These are phyloP conservation scores for Termitomyces sp. DNA, from an alignment of 768 basidiomycete genomes.

Conservation along the genomic window DNA sequence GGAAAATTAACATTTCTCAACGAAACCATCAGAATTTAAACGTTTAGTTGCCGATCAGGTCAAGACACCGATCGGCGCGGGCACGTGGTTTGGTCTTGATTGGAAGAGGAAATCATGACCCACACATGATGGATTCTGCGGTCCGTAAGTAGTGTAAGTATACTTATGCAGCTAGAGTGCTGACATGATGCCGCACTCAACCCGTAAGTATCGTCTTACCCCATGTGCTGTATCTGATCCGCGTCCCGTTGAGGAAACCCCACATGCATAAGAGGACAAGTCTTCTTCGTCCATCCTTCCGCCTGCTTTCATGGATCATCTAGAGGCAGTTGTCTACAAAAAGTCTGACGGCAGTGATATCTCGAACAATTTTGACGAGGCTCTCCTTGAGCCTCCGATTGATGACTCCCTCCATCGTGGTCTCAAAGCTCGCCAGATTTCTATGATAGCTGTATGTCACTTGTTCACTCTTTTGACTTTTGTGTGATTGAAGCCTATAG, in stretches of 20 bases:
- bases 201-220: not conserved
- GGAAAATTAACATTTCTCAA: too few species aligned
- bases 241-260: not conserved
- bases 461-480: not conserved
- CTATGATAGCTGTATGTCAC: constrained; percentile 43
- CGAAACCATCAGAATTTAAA: too few species aligned
- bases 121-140: too few species aligned
- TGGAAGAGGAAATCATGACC: too few species aligned
- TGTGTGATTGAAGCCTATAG: constrained; percentile 13
- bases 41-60: too few species aligned
- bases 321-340: constrained; percentile 17
- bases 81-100: too few species aligned
- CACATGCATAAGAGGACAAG: not conserved
- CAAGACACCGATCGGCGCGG: too few species aligned
- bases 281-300: constrained; percentile 1
- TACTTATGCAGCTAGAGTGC: too few species aligned
- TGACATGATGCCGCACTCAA: not conserved
- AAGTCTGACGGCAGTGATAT: constrained; percentile 10
- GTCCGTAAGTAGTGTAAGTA: too few species aligned
- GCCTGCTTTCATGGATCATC: constrained; percentile 12
- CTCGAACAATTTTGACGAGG: constrained; percentile 20
- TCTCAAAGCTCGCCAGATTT: constrained; percentile 46
- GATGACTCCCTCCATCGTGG: constrained; percentile 39
- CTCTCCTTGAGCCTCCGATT: constrained; percentile 26
- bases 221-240: not conserved